Evolutionary conservation across 176 grass and related monocot genomes (phyloP).

Genomic region (Chrysopogon serrulatus): DNA sequence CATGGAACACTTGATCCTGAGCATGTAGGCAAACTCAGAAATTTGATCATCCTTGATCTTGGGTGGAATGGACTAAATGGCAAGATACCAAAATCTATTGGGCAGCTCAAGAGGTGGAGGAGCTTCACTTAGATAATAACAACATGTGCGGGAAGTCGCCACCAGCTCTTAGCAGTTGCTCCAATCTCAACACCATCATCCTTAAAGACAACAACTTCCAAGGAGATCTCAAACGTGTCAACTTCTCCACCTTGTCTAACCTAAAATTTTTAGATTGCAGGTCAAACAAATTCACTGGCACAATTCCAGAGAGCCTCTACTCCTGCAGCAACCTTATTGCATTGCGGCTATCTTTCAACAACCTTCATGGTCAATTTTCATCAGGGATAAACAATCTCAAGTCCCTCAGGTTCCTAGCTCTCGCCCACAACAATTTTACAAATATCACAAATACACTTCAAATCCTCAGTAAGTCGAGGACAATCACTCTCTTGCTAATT

Average conservation of each 20-base stretch:
- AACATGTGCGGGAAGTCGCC: constrained; percentile 28
- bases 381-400: constrained; percentile 2
- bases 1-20: constrained; percentile 1
- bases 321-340: constrained; percentile 21
- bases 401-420: constrained; percentile 21
- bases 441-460: constrained; percentile 31
- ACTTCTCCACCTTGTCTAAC: constrained; percentile 30
- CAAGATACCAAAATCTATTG: constrained; percentile 29
- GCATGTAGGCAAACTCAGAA: neutral
- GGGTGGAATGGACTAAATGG: constrained; percentile 18
- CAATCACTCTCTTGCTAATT: neutral
- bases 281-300: constrained; percentile 20
- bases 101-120: constrained; percentile 36
- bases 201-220: constrained; percentile 26
- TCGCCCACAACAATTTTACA: constrained; percentile 19
- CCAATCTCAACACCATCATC: constrained; percentile 8
- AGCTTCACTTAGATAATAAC: constrained; percentile 25
- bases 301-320: constrained; percentile 40
- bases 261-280: constrained; percentile 16
- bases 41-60: constrained; percentile 22
- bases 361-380: constrained; percentile 19
- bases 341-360: constrained; percentile 25
- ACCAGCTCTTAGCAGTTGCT: constrained; percentile 21
- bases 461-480: constrained; percentile 25
- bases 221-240: constrained; percentile 21